phyloP scores from a whole-genome alignment of 2,329 filamentous ascomycete genomes.

The Aspergillus uvarum region DNA sequence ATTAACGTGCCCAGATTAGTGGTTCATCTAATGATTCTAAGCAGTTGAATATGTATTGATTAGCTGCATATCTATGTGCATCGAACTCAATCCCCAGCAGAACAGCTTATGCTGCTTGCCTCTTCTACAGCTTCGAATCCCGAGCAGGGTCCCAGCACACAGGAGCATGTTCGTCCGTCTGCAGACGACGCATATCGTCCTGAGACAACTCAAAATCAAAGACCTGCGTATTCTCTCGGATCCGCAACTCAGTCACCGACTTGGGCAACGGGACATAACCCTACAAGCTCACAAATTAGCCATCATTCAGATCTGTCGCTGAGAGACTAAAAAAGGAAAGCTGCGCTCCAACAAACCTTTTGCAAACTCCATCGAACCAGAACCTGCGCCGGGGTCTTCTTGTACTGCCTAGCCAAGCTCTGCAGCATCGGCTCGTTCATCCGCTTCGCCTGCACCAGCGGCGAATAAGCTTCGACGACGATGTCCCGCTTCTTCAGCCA shows the following conservation, averaged over 20 bases:
- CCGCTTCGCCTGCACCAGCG: conserved; percentile 46
- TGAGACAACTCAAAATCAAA: conserved; percentile 60
- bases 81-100: too few relatives aligned
- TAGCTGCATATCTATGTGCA: background rate
- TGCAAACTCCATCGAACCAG: conserved; percentile 62
- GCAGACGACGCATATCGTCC: conserved; percentile 59
- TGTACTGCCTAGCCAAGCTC: conserved; percentile 55
- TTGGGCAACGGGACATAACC: conserved; percentile 64
- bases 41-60: too few relatives aligned
- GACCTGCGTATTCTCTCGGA: conserved; percentile 60
- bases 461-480: conserved; percentile 58
- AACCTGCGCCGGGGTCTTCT: conserved; percentile 59
- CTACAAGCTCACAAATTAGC: conserved; percentile 29
- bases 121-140: conserved; percentile 26
- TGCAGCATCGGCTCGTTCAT: conserved; percentile 55
- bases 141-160: conserved; percentile 58
- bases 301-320: too few relatives aligned
- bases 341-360: conserved; percentile 41
- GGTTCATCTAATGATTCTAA: too few relatives aligned
- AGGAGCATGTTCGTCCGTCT: conserved; percentile 56
- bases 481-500: conserved; percentile 70
- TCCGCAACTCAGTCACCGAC: conserved; percentile 59
- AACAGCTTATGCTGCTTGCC: background rate
- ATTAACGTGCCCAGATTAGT: background rate
- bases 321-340: background rate